Base-by-base conservation (phyloP, 2,329 filamentous ascomycete species). In the Sporothrix dimorphospora region DNA sequence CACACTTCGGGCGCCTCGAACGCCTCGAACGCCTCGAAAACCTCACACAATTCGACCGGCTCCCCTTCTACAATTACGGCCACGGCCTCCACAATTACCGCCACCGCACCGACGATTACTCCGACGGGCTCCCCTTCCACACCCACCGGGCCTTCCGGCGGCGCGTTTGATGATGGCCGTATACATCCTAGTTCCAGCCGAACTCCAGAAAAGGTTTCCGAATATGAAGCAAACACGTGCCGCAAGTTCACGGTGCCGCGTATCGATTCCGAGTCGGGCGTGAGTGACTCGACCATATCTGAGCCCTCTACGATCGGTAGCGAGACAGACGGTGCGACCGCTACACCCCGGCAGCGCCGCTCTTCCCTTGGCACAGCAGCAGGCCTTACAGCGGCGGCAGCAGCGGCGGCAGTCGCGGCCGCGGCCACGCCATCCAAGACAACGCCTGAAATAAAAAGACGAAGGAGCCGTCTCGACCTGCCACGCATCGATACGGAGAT, bases 401-500 rank as follows among this genome's bases (percentile, higher is more conserved):
- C 40, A 30, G 69, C 70, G 4, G 40, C 72, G 0, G 16, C 59
- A 1, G 42, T 63, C 30, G 42, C 61, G 12, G 42, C 66, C 3
- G 21, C 61, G 16, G 21, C 49, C 14, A 16, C 49, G 6, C n/a
- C 67, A 0, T 55, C 61, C 14, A 68, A 65, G n/a, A 14, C 70
- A 11, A 55, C 63, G 14, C 73, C 73, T 3, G 47, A 61, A 14
- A 24, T 79, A 3, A 76, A 77, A n/a, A 79, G 78, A 67, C 78
- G 78, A 27, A 81, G 76, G 73, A 82, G 81, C 71, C 80, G 79
- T 45, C 77, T 78, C n/a, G 81, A 85, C 38, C 76, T 87, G 5
- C 84, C 85, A 4, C 81, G 80, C 6, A 79, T 87, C 16, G 82
- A 85, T 40, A 87, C 85, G 1, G 80, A 82, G 1, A 61, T 83